phyloP scores from a whole-genome alignment of 768 basidiomycete species.

The Strobilomyces dryophilus region DNA sequence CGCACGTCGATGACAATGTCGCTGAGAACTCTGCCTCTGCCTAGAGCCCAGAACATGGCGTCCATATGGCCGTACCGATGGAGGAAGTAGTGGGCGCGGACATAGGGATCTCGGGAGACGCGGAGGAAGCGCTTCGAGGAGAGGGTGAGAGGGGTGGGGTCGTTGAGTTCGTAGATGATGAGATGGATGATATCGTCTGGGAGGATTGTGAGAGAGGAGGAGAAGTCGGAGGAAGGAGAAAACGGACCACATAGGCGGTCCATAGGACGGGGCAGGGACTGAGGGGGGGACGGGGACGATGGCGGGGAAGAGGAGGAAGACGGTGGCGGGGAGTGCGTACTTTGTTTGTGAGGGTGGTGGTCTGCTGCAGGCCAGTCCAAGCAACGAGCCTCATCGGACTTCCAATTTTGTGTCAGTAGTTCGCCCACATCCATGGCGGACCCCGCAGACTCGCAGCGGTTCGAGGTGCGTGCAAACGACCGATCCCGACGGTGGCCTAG shows the following conservation, averaged over 20 bases:
- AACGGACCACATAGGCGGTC: slow-evolving; percentile 65
- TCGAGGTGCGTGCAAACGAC: neutral
- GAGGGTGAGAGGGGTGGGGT: slow-evolving; percentile 57
- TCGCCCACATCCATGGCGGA: slow-evolving; percentile 24
- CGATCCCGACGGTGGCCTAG: neutral
- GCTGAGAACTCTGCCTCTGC: slow-evolving; percentile 61
- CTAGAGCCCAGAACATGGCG: slow-evolving; percentile 73
- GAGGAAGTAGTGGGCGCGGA: slow-evolving; percentile 76
- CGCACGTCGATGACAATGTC: slow-evolving; percentile 68
- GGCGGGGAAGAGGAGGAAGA: neutral
- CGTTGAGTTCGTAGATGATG: slow-evolving; percentile 66
- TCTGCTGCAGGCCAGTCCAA: slow-evolving; percentile 28
- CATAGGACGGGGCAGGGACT: slow-evolving; percentile 35
- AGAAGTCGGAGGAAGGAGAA: slow-evolving; percentile 6
- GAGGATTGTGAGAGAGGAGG: slow-evolving; percentile 8
- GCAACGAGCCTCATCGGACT: slow-evolving; percentile 34
- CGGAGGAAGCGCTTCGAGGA: slow-evolving; percentile 54
- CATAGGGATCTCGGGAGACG: slow-evolving; percentile 70
- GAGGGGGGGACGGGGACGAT: neutral
- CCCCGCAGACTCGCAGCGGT: slow-evolving; percentile 28
- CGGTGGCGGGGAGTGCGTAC: slow-evolving; percentile 11
- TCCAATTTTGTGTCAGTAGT: slow-evolving; percentile 32
- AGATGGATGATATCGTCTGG: slow-evolving; percentile 66
- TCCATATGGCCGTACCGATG: slow-evolving; percentile 65
- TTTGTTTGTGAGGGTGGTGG: slow-evolving; percentile 34